Evolutionary conservation across 2,329 filamentous ascomycete genomes (phyloP).

Genomic region (Calonectria henricotiae): DNA sequence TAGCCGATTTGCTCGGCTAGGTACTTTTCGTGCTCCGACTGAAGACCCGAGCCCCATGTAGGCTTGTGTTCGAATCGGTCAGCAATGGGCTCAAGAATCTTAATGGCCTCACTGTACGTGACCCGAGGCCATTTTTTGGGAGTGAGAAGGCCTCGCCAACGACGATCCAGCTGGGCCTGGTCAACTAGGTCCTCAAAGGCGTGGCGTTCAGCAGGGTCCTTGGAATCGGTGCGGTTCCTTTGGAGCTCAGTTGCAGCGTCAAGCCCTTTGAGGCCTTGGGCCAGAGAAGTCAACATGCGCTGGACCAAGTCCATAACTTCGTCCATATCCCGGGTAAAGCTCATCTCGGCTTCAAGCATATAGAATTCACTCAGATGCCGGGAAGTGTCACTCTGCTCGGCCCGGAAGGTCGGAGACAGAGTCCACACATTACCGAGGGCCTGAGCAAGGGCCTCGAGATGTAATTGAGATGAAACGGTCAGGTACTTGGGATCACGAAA

Average conservation of each 20-base stretch:
- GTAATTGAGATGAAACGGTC: slow-evolving; percentile 94
- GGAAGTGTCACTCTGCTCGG: slow-evolving; percentile 93
- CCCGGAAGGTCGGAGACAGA: slow-evolving; percentile 92
- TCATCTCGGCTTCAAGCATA: slow-evolving; percentile 95
- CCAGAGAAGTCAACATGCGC: slow-evolving; percentile 77
- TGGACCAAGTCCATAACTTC: slow-evolving; percentile 87
- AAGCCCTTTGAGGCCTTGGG: slow-evolving; percentile 59
- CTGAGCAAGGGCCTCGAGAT: slow-evolving; percentile 92
- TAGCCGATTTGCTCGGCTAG: slow-evolving; percentile 79
- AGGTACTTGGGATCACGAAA: slow-evolving; percentile 93
- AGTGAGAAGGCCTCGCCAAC: slow-evolving; percentile 81
- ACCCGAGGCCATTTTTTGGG: slow-evolving; percentile 80
- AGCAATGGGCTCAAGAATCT: slow-evolving; percentile 75
- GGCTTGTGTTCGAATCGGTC: slow-evolving; percentile 79
- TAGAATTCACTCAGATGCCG: slow-evolving; percentile 98
- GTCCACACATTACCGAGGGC: slow-evolving; percentile 94
- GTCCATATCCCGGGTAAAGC: slow-evolving; percentile 80
- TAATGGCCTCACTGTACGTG: slow-evolving; percentile 85
- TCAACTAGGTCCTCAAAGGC: slow-evolving; percentile 65
- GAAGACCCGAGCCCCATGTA: slow-evolving; percentile 81
- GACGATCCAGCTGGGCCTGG: slow-evolving; percentile 68
- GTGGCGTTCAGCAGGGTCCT: slow-evolving; percentile 60
- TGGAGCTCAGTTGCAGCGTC: slow-evolving; percentile 65
- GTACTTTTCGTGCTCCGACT: slow-evolving; percentile 94
- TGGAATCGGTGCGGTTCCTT: slow-evolving; percentile 56